A percentile compares a stretch with the other conserved stretches of the same genome.
These are phyloP conservation scores for Venturia carpophila DNA, from an alignment of 2,329 filamentous ascomycete genomes.

Conservation along the genomic window DNA sequence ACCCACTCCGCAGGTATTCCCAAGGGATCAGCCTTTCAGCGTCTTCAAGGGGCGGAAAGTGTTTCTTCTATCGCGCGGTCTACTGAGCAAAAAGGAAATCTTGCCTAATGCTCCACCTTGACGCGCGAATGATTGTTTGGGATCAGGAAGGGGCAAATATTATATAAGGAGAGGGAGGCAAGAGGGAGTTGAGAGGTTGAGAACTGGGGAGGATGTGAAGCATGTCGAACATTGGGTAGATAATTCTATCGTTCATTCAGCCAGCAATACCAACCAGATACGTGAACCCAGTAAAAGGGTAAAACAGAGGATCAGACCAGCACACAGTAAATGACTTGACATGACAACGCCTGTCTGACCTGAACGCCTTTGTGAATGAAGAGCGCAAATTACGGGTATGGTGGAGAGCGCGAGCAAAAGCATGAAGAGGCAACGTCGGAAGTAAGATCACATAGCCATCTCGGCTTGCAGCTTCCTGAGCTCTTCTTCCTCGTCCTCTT, in stretches of 20 bases:
- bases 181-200: no score
- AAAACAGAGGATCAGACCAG: background rate
- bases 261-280: background rate
- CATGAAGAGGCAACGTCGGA: background rate
- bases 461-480: slow-evolving; percentile 87
- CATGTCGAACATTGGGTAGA: background rate
- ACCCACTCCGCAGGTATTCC: slow-evolving; percentile 2
- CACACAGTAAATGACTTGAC: slow-evolving; percentile 2
- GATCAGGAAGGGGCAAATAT: background rate
- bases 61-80: slow-evolving; percentile 17
- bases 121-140: slow-evolving; percentile 12
- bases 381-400: slow-evolving; percentile 13
- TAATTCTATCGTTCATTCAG: slow-evolving; percentile 9
- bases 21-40: slow-evolving; percentile 7
- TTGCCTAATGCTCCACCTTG: slow-evolving; percentile 19
- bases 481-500: slow-evolving; percentile 95
- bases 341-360: slow-evolving; percentile 9
- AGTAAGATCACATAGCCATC: slow-evolving; percentile 74
- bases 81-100: slow-evolving; percentile 19
- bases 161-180: background rate
- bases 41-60: slow-evolving; percentile 5
- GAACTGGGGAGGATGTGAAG: no score
- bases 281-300: background rate
- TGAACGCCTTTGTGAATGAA: slow-evolving; percentile 10
- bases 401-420: background rate